These are phyloP conservation scores for Hypoxylon perforatum DNA, from an alignment of 495 filamentous ascomycete species.

Conservation along the genomic window DNA sequence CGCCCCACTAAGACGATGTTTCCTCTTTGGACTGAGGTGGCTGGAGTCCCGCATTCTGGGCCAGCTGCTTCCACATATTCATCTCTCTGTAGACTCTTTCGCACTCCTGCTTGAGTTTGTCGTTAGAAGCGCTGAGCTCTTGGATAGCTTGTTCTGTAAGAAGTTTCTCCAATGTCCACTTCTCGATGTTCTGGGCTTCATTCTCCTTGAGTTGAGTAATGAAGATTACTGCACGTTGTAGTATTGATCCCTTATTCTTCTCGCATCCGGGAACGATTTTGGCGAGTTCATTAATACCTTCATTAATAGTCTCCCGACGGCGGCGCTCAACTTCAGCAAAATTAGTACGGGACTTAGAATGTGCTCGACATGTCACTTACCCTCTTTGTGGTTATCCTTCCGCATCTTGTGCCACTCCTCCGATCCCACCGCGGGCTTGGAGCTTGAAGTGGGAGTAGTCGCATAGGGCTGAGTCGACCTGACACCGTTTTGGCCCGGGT, in stretches of 20 bases:
- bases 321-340: conserved; percentile 83
- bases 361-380: conserved; percentile 60
- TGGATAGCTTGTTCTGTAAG: conserved; percentile 93
- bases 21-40: conserved; percentile 57
- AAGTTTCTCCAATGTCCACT: conserved; percentile 97
- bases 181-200: conserved; percentile 90
- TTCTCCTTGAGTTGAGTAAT: conserved; percentile 95
- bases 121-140: conserved; percentile 87
- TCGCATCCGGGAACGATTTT: conserved; percentile 98
- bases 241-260: conserved; percentile 98
- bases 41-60: conserved; percentile 77
- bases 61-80: conserved; percentile 86
- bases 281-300: conserved; percentile 97
- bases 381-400: conserved; percentile 99
- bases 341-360: conserved; percentile 15
- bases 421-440: conserved; percentile 91
- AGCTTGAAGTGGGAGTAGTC: conserved; percentile 37
- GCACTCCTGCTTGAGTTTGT: conserved; percentile 86
- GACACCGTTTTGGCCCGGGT: conserved; percentile 42
- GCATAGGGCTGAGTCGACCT: conserved; percentile 41
- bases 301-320: conserved; percentile 97
- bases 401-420: conserved; percentile 98
- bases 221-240: conserved; percentile 92
- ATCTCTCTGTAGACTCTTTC: conserved; percentile 78
- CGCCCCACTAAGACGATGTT: conserved; percentile 21